phyloP scores from a whole-genome alignment of 768 basidiomycete genomes.

The Kwoniella sp. region DNA sequence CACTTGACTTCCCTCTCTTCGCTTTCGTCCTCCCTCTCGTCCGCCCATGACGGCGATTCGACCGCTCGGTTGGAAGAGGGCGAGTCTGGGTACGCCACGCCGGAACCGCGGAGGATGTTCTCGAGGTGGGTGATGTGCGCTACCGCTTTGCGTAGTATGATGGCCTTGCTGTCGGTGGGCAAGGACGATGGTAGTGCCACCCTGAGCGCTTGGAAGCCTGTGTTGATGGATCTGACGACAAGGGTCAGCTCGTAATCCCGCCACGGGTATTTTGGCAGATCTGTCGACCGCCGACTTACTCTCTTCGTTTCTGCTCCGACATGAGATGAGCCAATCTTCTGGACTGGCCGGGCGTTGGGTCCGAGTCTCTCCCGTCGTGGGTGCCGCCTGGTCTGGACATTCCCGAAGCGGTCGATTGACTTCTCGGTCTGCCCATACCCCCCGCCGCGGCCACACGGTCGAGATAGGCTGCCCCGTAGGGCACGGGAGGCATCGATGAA shows the following conservation, averaged over 20 bases:
- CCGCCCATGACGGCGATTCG: not conserved
- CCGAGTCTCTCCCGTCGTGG: slow-evolving; percentile 2
- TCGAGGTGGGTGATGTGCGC: slow-evolving; percentile 37
- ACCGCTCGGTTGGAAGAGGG: too few relatives aligned
- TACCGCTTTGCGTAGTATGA: slow-evolving; percentile 42
- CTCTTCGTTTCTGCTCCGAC: slow-evolving; percentile 46
- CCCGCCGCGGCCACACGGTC: not conserved
- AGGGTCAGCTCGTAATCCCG: not conserved
- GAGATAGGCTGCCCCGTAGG: not conserved
- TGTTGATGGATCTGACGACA: slow-evolving; percentile 37
- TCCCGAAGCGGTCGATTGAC: slow-evolving; percentile 13
- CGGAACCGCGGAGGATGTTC: slow-evolving; percentile 12
- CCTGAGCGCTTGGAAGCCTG: slow-evolving; percentile 35
- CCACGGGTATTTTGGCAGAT: not conserved
- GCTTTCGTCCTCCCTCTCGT: not conserved
- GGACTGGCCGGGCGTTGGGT: slow-evolving; percentile 24
- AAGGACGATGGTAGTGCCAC: slow-evolving; percentile 27
- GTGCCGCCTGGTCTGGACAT: slow-evolving; percentile 1
- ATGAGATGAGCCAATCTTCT: slow-evolving; percentile 42
- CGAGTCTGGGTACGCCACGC: slow-evolving; percentile 7
- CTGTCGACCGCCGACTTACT: slow-evolving; percentile 28
- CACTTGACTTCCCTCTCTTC: not conserved
- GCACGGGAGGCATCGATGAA: slow-evolving; percentile 6
- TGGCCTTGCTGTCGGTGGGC: slow-evolving; percentile 41
- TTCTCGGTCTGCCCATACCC: slow-evolving; percentile 6